These are phyloP conservation scores for Naumovozyma castellii DNA, from an alignment of 805 yeast genomes.

Conservation along the genomic window DNA sequence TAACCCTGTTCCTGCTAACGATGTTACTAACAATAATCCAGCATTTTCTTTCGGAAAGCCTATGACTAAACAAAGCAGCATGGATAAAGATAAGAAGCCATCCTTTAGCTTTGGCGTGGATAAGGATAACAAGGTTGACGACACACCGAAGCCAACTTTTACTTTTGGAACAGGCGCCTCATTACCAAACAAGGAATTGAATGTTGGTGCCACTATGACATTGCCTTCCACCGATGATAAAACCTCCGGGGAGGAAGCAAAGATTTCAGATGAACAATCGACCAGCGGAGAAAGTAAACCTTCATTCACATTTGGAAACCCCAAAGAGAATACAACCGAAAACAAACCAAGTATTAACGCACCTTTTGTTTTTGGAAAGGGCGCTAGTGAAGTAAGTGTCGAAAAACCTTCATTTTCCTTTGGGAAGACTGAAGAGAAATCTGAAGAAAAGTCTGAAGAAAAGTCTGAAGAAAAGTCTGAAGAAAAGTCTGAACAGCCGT, in stretches of 20 bases:
- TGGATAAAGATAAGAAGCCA: slow-evolving; percentile 3
- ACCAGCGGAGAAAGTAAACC: slow-evolving; percentile 4
- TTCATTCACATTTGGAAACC: slow-evolving; percentile 7
- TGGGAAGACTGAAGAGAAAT: slow-evolving; percentile 12
- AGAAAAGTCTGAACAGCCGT: too few relatives aligned
- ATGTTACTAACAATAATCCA: too few relatives aligned
- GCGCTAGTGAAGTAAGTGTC: slow-evolving; percentile 1
- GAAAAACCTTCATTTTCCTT: slow-evolving; percentile 18
- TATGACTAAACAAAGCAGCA: too few relatives aligned
- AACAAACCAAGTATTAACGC: too few relatives aligned
- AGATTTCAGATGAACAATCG: background rate
- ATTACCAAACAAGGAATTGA: background rate
- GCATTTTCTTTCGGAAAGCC: slow-evolving; percentile 22
- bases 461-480: too few relatives aligned
- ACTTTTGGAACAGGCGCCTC: slow-evolving; percentile 11
- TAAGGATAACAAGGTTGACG: background rate
- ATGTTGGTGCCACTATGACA: too few relatives aligned
- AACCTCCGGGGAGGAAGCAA: background rate
- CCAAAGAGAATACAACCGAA: background rate
- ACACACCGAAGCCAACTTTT: slow-evolving; percentile 12
- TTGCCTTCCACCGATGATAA: too few relatives aligned
- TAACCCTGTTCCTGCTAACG: too few relatives aligned
- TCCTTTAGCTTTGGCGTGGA: slow-evolving; percentile 4
- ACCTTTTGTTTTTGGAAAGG: too few relatives aligned
- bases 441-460: too few relatives aligned